Base-by-base conservation (phyloP, 345 rosid genomes). In the Boechera stricta region DNA sequence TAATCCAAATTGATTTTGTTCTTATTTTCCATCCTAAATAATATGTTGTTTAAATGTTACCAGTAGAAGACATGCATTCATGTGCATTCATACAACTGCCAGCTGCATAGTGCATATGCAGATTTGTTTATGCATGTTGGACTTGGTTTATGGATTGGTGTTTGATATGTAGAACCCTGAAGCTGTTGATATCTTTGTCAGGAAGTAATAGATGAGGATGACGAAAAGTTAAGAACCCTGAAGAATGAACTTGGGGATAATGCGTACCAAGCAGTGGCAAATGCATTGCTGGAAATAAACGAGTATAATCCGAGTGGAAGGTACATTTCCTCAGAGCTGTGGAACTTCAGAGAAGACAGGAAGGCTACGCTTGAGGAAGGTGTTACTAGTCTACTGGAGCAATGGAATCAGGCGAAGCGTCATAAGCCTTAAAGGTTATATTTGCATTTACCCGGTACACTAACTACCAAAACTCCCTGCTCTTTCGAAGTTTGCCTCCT, bases 241-340 rank as follows among this genome's bases (percentile, higher is more conserved):
- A 85, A 60, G 87, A 53, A 72, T 24, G 90, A 92, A 62, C 13
- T 87, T 69, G 97, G 95, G 38, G 78, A 79, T 11, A 88, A 85
- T 63, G 92, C 79, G 21, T 89, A 78, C 77, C 77, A 78, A 53
- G 86, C 92, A 8, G 98, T 94, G 47, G 65, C 82, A 18, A 72
- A 84, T 41, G 86, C 98, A 52, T 79, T 92, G 78, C 83, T 51
- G 77, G 92, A 94, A 80, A 85, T 92, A 73, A 90, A 92, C 48
- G 98, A 94, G 64, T 88, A 88, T 84, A 94, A 94, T 68, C 95
- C 98, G 0, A 94, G 98, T 73, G 98, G 98, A 72, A 87, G 94
- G 73, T 94, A 90, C 65, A 80, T 91, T 53, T 85, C 75, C 76
- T 85, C 92, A 1, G 96, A 95, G 83, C 55, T 92, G 71, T 95